Conservation (phyloP, 2,329 filamentous ascomycete genomes). For the Cladosporium sp. region DNA sequence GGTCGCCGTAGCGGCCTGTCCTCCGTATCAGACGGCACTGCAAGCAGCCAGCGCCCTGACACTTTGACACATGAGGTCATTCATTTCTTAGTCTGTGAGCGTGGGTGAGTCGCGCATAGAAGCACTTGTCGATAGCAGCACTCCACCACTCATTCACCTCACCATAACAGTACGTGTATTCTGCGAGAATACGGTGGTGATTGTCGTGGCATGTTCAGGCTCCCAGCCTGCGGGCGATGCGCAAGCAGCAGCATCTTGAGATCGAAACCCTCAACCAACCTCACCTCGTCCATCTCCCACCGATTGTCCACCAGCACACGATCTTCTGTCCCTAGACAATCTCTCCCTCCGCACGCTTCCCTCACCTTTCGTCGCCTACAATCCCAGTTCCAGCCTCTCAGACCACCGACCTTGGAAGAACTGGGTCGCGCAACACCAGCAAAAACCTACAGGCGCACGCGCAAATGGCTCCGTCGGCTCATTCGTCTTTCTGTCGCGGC, state of each 20-base stretch:
- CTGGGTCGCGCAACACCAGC: constrained; percentile 67
- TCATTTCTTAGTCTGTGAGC: not conserved
- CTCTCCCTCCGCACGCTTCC: not conserved
- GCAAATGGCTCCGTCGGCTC: constrained; percentile 73
- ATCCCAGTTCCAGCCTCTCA: constrained; percentile 39
- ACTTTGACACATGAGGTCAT: constrained; percentile 8
- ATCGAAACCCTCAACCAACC: constrained; percentile 23
- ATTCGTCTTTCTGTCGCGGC: constrained; percentile 56
- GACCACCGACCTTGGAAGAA: constrained; percentile 70
- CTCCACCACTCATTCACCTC: not conserved
- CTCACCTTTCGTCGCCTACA: constrained; percentile 18
- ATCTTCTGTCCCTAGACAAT: constrained; percentile 7
- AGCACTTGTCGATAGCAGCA: too few relatives aligned
- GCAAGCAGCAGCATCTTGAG: constrained; percentile 24
- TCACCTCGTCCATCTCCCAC: constrained; percentile 3
- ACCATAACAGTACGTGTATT: not conserved
- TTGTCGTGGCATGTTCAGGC: constrained; percentile 6
- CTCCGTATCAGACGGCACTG: too few relatives aligned
- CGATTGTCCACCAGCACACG: constrained; percentile 14
- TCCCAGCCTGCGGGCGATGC: constrained; percentile 28
- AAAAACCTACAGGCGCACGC: constrained; percentile 64
- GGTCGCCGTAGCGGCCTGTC: too few relatives aligned
- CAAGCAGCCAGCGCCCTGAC: not conserved
- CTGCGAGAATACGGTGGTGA: not conserved
- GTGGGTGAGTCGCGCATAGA: too few relatives aligned